Conservation (phyloP, 2,329 filamentous ascomycete genomes). For the Penicillium fuscoglaucum region DNA sequence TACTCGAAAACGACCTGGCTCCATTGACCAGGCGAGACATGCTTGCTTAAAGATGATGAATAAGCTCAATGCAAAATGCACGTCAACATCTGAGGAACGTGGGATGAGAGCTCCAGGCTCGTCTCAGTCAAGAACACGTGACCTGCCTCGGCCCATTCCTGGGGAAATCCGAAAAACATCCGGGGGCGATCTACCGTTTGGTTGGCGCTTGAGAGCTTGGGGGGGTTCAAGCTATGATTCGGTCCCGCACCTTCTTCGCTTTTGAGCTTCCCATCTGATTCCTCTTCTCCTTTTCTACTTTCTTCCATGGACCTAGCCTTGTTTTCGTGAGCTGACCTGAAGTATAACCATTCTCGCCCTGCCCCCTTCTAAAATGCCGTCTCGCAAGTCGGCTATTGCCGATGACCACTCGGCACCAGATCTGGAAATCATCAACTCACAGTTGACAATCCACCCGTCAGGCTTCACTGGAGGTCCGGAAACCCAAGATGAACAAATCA, state of each 20-base stretch:
- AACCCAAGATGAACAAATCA: conserved; percentile 48
- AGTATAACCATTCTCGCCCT: conserved; percentile 1
- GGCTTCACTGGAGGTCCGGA: conserved; percentile 53
- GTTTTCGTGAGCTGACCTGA: background rate
- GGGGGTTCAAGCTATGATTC: conserved; percentile 20
- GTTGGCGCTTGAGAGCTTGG: conserved; percentile 23
- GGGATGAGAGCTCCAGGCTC: conserved; percentile 9
- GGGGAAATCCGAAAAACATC: conserved; percentile 26
- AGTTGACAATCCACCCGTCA: conserved; percentile 72
- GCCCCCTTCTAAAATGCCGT: conserved; percentile 28
- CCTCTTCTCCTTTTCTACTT: background rate
- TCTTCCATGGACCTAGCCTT: background rate
- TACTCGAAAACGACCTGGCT: conserved; percentile 32
- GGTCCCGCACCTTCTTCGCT: background rate
- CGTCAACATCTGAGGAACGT: background rate
- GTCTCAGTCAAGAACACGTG: conserved; percentile 18
- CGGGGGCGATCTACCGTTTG: conserved; percentile 26
- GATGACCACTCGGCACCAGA: conserved; percentile 62
- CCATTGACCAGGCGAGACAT: conserved; percentile 35
- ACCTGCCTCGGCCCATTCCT: conserved; percentile 29
- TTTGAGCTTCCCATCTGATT: background rate
- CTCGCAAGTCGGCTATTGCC: conserved; percentile 31
- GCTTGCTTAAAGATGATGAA: conserved; percentile 5
- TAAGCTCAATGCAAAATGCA: background rate
- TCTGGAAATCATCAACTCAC: conserved; percentile 72